Evolutionary conservation across 139 green algal species (phyloP).

Genomic region (Chlorella vulgaris): DNA sequence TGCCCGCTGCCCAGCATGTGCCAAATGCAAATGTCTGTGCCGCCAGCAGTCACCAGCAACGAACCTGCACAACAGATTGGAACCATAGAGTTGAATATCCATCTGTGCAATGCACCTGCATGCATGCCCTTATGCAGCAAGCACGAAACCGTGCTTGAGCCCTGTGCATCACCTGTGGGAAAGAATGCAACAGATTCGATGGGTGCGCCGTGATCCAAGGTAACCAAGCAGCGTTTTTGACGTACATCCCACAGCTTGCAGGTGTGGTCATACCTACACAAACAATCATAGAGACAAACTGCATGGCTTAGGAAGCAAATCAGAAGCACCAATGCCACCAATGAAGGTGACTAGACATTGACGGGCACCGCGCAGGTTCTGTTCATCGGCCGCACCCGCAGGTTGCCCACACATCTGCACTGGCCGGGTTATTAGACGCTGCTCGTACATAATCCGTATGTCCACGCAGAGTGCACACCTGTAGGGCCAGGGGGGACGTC

Average conservation of each 20-base stretch:
- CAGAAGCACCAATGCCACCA: no score
- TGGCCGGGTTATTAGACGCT: conserved; percentile 56
- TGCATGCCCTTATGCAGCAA: not conserved
- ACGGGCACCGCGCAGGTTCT: no score
- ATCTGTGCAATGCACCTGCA: not conserved
- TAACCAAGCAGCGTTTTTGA: conserved; percentile 35
- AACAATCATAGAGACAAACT: not conserved
- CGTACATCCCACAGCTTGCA: conserved; percentile 89
- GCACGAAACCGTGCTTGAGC: not conserved
- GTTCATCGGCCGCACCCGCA: conserved; percentile 31
- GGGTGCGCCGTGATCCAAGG: conserved; percentile 78
- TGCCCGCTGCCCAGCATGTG: conserved; percentile 78
- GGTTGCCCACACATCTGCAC: conserved; percentile 72
- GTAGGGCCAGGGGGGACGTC: not conserved
- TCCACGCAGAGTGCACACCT: conserved; percentile 67
- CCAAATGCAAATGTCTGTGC: conserved; percentile 85
- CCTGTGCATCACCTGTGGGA: conserved; percentile 54
- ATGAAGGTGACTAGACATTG: no score
- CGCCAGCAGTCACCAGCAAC: conserved; percentile 76
- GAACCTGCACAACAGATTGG: conserved; percentile 50
- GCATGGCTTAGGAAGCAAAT: not conserved
- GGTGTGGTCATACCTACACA: conserved; percentile 81
- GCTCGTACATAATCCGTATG: conserved; percentile 91
- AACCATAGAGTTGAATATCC: no score
- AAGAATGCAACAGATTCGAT: conserved; percentile 87